Evolutionary conservation across 2,329 filamentous ascomycete genomes (phyloP).

Genomic region (Helminthosporium solani): DNA sequence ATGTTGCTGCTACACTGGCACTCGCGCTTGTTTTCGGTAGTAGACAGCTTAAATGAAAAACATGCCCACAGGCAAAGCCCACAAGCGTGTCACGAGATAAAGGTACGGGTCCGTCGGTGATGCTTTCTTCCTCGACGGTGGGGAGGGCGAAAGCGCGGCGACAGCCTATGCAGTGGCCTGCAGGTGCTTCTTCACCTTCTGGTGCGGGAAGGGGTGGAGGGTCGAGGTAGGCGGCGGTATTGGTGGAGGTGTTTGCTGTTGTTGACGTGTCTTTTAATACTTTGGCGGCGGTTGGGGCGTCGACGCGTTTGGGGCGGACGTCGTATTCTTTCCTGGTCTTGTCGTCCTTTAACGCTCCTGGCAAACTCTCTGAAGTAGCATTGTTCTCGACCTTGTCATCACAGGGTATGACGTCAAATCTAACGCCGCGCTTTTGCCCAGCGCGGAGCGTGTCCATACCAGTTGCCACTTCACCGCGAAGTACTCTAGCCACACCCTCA

Average conservation of each 20-base stretch:
- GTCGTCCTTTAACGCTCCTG: background rate
- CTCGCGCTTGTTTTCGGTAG: constrained; percentile 50
- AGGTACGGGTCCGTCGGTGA: constrained; percentile 26
- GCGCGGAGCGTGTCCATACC: constrained; percentile 79
- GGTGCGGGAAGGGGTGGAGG: constrained; percentile 17
- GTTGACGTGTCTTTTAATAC: constrained; percentile 24
- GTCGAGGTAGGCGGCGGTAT: constrained; percentile 15
- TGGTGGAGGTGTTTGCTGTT: constrained; percentile 16
- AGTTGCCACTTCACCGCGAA: constrained; percentile 80
- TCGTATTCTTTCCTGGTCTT: constrained; percentile 23
- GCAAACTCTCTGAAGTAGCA: background rate
- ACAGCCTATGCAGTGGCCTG: constrained; percentile 40
- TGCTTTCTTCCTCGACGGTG: constrained; percentile 31
- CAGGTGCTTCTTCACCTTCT: constrained; percentile 27
- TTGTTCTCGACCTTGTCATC: constrained; percentile 34
- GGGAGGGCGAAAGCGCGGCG: constrained; percentile 33
- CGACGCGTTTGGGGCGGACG: constrained; percentile 30
- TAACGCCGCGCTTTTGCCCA: constrained; percentile 81
- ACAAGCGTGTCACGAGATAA: constrained; percentile 63
- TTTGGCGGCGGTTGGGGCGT: constrained; percentile 26
- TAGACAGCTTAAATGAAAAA: constrained; percentile 75
- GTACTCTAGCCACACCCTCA: constrained; percentile 80
- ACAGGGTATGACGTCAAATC: constrained; percentile 69
- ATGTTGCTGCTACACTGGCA: constrained; percentile 44
- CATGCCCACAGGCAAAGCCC: constrained; percentile 79